Evolutionary conservation across 2,329 filamentous ascomycete species (phyloP), one percentile per base, ranked within the genome.

Genomic region (Exophiala sp.): DNA sequence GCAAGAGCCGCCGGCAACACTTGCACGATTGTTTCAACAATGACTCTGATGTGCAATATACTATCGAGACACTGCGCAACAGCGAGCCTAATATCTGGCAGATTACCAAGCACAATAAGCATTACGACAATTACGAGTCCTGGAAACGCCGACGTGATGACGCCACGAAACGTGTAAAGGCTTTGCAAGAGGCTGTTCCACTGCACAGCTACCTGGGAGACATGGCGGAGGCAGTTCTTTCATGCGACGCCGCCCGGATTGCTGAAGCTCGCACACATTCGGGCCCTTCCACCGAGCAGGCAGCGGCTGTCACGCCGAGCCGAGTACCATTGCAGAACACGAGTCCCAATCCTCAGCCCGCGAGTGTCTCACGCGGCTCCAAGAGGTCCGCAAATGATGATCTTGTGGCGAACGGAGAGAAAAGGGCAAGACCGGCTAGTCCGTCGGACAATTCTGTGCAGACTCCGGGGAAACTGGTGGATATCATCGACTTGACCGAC

Each of bases 11-110:
- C 3, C 51, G 46, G 9, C 39, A 34, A 9, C 51, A 54, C 33
- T 24, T 49, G 20, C 32, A 49, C 32, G 11, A 3, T 2, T 21
- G n/a, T 24, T 54, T 38, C 34, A 34, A 39, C 1, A 32, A 44
- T 9, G 24, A 2, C 11, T 11, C 11, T 8, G 11, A 5, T 32
- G 21, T n/a, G 33, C 7, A 24, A 38, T 54, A 49, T 40, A 43
- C 29, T 8, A 35, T 54, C n/a, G 41, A 18, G 20, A 54, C 51
- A 4, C 20, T 49, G 8, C 46, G 45, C 3, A 29, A 45, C 46
- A 39, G 32, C 18, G 43, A 38, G 14, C 51, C 51, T 14, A 44
- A 49, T 12, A 20, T 49, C 16, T 49, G 45, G 51, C 46, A 49
- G 32, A 44, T 54, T 10, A 54, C 51, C 16, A 54, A 54, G 40